phyloP scores from a whole-genome alignment of 1,284 basidiomycete genomes.

The Leccinum cinnamomeum region DNA sequence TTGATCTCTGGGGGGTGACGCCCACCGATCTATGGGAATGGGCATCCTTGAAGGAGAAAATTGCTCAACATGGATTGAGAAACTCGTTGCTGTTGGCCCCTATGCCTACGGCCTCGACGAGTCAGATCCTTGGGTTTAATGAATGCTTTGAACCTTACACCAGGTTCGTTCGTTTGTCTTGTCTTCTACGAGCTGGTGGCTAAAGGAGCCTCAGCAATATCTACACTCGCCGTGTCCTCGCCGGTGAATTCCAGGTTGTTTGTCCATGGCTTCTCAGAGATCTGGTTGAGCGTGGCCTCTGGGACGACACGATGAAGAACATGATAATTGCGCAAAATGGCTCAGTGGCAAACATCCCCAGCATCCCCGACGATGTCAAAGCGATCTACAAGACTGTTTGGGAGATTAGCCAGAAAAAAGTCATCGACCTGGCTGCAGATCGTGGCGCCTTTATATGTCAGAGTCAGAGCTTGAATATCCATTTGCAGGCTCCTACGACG shows the following conservation, averaged over 20 bases:
- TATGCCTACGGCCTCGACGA: conserved; percentile 99
- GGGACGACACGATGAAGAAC: conserved; percentile 99
- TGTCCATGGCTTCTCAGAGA: conserved; percentile 98
- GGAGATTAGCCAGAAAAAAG: conserved; percentile 99
- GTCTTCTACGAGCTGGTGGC: not conserved
- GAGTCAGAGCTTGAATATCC: conserved; percentile 89
- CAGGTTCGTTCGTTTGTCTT: conserved; percentile 43
- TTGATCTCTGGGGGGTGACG: conserved; percentile 92
- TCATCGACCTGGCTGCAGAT: conserved; percentile 97
- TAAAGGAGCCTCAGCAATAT: conserved; percentile 71
- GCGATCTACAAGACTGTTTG: conserved; percentile 98
- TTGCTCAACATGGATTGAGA: conserved; percentile 83
- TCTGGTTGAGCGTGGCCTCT: conserved; percentile 92
- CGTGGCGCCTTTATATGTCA: conserved; percentile 99
- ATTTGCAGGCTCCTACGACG: conserved; percentile 88
- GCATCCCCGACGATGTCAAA: conserved; percentile 88
- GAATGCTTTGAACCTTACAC: conserved; percentile 99
- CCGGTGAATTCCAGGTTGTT: conserved; percentile 99
- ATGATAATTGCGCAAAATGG: conserved; percentile 98
- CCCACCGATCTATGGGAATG: conserved; percentile 98
- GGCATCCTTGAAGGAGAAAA: conserved; percentile 84
- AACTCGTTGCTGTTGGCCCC: conserved; percentile 96
- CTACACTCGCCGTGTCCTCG: conserved; percentile 98
- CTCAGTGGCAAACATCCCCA: conserved; percentile 89
- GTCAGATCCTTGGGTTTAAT: conserved; percentile 98